Evolutionary conservation across 148 eudicot genomes (phyloP).

Genomic region (Agrostemma githago): DNA sequence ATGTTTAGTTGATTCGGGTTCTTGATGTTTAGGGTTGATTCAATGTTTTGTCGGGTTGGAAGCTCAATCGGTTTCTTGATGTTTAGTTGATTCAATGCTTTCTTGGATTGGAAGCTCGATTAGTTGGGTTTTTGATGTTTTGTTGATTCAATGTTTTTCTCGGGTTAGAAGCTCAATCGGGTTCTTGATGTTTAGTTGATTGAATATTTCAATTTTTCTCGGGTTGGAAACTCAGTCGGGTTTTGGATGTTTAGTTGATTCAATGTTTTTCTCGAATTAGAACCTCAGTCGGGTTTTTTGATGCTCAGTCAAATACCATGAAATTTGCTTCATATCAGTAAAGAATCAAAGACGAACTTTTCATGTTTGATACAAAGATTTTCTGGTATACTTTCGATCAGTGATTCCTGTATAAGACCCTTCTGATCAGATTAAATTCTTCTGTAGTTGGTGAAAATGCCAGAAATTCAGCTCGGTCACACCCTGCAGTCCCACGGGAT

Average conservation of each 20-base stretch:
- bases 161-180: too few relatives aligned
- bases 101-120: too few relatives aligned
- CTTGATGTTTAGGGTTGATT: too few relatives aligned
- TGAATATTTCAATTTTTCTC: too few relatives aligned
- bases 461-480: constrained; percentile 42
- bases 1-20: neutral
- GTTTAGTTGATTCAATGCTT: too few relatives aligned
- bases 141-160: too few relatives aligned
- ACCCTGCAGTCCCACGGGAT: constrained; percentile 77
- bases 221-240: too few relatives aligned
- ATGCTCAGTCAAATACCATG: neutral
- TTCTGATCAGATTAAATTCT: constrained; percentile 3
- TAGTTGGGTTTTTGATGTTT: too few relatives aligned
- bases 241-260: neutral
- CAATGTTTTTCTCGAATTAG: neutral
- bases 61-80: too few relatives aligned
- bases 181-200: too few relatives aligned
- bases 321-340: neutral
- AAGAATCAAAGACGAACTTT: neutral
- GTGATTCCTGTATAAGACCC: neutral
- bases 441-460: constrained; percentile 31
- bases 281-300: neutral
- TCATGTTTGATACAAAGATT: neutral
- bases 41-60: too few relatives aligned
- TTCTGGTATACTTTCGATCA: neutral